A percentile compares a stretch with the other conserved stretches of the same genome.
Conservation (phyloP, 805 yeast genomes). For the Candida sakaeoensis region DNA sequence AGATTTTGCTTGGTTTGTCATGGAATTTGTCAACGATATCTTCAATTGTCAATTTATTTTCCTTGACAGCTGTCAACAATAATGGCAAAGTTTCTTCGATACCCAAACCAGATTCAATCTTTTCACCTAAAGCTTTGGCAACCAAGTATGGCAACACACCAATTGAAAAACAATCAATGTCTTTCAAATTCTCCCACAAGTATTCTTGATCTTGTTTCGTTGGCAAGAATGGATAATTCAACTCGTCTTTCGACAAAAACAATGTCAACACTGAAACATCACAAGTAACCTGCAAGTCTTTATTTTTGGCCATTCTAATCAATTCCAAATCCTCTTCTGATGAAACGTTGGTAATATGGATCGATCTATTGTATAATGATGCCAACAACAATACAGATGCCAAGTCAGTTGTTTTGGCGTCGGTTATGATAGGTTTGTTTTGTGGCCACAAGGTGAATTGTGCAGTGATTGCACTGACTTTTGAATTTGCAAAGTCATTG, state of each 20-base stretch:
- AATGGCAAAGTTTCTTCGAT: conserved; percentile 78
- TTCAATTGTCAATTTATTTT: conserved; percentile 64
- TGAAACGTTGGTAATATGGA: conserved; percentile 86
- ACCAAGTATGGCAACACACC: conserved; percentile 75
- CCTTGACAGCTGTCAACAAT: conserved; percentile 73
- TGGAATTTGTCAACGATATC: conserved; percentile 74
- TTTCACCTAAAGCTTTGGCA: conserved; percentile 60
- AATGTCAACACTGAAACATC: conserved; percentile 81
- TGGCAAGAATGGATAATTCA: conserved; percentile 72
- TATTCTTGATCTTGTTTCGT: conserved; percentile 75
- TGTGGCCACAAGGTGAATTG: conserved; percentile 85
- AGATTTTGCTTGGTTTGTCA: conserved; percentile 76
- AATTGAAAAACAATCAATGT: conserved; percentile 82
- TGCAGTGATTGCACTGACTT: conserved; percentile 73
- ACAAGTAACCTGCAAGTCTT: conserved; percentile 79
- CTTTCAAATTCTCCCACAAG: conserved; percentile 70
- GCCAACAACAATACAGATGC: conserved; percentile 92
- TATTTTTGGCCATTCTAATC: conserved; percentile 80
- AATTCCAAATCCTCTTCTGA: conserved; percentile 77
- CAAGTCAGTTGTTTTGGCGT: conserved; percentile 85
- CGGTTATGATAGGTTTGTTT: conserved; percentile 81
- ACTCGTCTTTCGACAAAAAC: conserved; percentile 69
- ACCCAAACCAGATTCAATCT: conserved; percentile 69
- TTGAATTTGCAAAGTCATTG: conserved; percentile 62
- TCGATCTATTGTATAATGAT: conserved; percentile 75